These are phyloP conservation scores for Tremellales sp. DNA, from an alignment of 1,284 basidiomycete species.

Conservation along the genomic window DNA sequence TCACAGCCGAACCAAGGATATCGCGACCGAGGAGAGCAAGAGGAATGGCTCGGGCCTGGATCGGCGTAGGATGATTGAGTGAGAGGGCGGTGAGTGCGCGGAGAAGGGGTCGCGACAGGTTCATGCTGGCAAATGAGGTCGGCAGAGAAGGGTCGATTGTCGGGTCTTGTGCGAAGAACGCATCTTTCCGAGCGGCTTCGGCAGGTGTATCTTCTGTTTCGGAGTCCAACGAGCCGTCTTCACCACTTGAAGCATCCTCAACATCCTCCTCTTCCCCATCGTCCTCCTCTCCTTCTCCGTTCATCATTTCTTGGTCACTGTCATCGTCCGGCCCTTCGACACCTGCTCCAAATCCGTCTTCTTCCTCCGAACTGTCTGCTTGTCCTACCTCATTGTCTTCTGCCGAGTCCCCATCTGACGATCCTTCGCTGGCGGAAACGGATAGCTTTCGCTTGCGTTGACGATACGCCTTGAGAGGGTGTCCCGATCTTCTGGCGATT, in stretches of 20 bases:
- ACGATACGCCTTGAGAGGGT: constrained; percentile 39
- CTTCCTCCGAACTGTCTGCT: constrained; percentile 18
- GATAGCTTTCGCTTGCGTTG: constrained; percentile 60
- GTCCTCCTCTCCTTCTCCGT: constrained; percentile 23
- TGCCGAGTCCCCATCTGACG: constrained; percentile 21
- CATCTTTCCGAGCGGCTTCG: constrained; percentile 73
- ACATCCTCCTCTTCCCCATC: constrained; percentile 44
- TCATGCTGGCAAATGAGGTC: constrained; percentile 75
- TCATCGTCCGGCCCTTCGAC: constrained; percentile 28
- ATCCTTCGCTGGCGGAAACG: constrained; percentile 37
- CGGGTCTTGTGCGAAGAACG: constrained; percentile 71
- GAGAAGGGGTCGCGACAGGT: constrained; percentile 81
- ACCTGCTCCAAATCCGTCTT: constrained; percentile 28
- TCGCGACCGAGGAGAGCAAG: constrained; percentile 91
- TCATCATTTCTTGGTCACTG: constrained; percentile 35
- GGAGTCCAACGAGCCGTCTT: constrained; percentile 27
- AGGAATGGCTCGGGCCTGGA: constrained; percentile 88
- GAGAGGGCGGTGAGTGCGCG: constrained; percentile 78
- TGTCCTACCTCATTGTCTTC: constrained; percentile 28
- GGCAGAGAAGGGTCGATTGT: constrained; percentile 38
- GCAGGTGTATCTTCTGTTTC: constrained; percentile 56
- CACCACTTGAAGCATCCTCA: constrained; percentile 49
- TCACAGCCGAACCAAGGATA: constrained; percentile 89
- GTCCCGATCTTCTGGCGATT: constrained; percentile 63
- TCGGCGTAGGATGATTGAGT: constrained; percentile 86